Base-by-base conservation (phyloP, 768 basidiomycete genomes). In the Amanita thiersii region DNA sequence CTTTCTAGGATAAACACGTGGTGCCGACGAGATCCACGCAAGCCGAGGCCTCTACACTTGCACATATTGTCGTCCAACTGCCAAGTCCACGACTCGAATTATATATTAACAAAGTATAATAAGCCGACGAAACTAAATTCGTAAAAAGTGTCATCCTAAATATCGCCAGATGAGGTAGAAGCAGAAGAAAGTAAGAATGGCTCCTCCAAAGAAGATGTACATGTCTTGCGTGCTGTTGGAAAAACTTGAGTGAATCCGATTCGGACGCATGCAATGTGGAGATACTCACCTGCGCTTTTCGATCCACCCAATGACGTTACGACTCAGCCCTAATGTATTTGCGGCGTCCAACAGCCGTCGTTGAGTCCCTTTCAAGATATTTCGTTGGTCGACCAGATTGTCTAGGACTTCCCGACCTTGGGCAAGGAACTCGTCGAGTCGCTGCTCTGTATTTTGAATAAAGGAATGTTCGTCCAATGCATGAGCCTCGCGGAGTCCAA, bases 231-330 rank as follows among this genome's bases (percentile, higher is more conserved):
- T 91, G 56, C 93, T 94, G 57, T 7, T 31, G 24, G 18, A 40
- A 14, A 34, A 39, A 25, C 33, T 25, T 55, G 20, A 45, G 19
- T 34, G 33, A 14, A 39, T 32, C 34, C 17, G n/a, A 3, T 29
- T 21, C 1, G 28, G 17, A 11, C 33, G 26, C 39, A 31, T 17
- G 17, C n/a, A 31, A 19, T 18, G n/a, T n/a, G 35, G 19, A 9
- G 14, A 15, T 11, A 70, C 77, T 45, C 47, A 90, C 92, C 89
- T 96, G 60, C 96, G 70, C 48, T 81, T 75, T 56, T 99, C 96
- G 50, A 99, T 93, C 90, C 93, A 99, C 5, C 87, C 82, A 59
- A 99, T 97, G 24, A 94, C 93, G 56, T 94, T 77, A 46, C 92
- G 73, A 59, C 92, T 92, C 56, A 98, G 63, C 0, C 96, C 96